Evolutionary conservation across 1,284 basidiomycete genomes (phyloP).

Genomic region (Trametes hirsuta): DNA sequence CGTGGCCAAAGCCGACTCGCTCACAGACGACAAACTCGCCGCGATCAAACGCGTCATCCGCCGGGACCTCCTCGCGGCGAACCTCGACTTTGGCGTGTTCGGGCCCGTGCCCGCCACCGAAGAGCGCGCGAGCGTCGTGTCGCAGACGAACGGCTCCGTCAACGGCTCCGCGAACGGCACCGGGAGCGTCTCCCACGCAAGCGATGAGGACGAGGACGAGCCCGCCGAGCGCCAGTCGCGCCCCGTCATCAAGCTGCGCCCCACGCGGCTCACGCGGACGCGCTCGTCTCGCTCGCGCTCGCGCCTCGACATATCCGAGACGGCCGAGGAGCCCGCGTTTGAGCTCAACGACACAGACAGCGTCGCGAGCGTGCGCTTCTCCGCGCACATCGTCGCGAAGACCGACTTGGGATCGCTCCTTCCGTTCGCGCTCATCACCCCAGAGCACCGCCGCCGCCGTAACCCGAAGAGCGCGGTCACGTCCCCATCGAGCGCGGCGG

Average conservation of each 20-base stretch:
- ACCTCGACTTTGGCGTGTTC: conserved; percentile 75
- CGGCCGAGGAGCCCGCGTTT: conserved; percentile 52
- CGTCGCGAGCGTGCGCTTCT: conserved; percentile 75
- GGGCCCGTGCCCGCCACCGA: conserved; percentile 39
- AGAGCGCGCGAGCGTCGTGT: conserved; percentile 13
- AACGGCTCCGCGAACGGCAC: conserved; percentile 21
- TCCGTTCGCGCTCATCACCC: conserved; percentile 79
- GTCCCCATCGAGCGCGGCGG: conserved; percentile 21
- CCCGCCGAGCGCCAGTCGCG: conserved; percentile 60
- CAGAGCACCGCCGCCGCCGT: conserved; percentile 53
- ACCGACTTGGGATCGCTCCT: conserved; percentile 56
- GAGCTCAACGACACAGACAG: conserved; percentile 64
- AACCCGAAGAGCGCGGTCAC: conserved; percentile 19
- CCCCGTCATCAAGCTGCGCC: conserved; percentile 72
- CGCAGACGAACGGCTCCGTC: conserved; percentile 11
- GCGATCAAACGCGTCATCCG: conserved; percentile 71
- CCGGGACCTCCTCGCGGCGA: conserved; percentile 61
- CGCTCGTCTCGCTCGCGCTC: conserved; percentile 67
- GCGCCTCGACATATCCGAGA: conserved; percentile 62
- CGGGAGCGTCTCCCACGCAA: conserved; percentile 22
- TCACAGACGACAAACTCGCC: conserved; percentile 72
- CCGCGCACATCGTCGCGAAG: conserved; percentile 64
- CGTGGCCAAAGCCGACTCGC: conserved; percentile 73
- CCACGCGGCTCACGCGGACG: conserved; percentile 44
- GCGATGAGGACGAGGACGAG: conserved; percentile 44